These are phyloP conservation scores for Pseudohyphozyma bogoriensis DNA, from an alignment of 768 basidiomycete genomes.

Conservation along the genomic window DNA sequence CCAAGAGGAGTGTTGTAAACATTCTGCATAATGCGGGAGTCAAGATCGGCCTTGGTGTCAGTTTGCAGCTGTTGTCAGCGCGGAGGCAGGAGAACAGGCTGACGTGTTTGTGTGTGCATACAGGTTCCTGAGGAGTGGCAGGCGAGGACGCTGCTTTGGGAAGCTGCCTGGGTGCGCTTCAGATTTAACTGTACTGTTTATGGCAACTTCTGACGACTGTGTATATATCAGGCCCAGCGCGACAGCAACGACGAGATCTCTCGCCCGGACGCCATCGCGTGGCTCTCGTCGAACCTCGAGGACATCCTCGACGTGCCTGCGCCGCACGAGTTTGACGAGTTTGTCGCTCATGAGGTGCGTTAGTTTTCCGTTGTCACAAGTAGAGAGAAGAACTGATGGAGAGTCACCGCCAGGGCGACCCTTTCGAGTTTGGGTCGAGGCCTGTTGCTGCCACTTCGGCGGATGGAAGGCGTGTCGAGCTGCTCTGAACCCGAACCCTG, in stretches of 20 bases:
- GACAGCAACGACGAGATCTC: constrained; percentile 41
- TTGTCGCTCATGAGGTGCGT: constrained; percentile 21
- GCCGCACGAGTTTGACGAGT: constrained; percentile 2
- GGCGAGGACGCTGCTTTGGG: constrained; percentile 66
- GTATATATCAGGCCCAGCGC: too few species aligned
- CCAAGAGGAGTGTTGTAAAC: constrained; percentile 51
- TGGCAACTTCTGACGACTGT: too few species aligned
- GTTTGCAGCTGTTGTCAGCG: too few species aligned
- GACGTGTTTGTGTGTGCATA: constrained; percentile 34
- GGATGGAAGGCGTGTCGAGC: constrained; percentile 4
- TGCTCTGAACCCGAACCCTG: too few species aligned
- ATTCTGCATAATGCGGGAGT: constrained; percentile 59
- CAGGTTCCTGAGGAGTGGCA: constrained; percentile 56
- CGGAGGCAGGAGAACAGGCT: too few species aligned
- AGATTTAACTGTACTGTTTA: too few species aligned
- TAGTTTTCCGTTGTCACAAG: neutral
- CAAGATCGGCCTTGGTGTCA: constrained; percentile 57
- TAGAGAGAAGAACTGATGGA: too few species aligned
- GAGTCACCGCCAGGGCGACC: constrained; percentile 1
- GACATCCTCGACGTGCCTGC: constrained; percentile 44
- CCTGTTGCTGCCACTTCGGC: constrained; percentile 7
- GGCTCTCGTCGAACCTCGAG: constrained; percentile 51
- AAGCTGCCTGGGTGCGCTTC: constrained; percentile 61
- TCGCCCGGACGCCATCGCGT: constrained; percentile 46
- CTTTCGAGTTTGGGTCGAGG: constrained; percentile 23